Evolutionary conservation across 1,284 basidiomycete species (phyloP).

Genomic region (Moesziomyces sp.): DNA sequence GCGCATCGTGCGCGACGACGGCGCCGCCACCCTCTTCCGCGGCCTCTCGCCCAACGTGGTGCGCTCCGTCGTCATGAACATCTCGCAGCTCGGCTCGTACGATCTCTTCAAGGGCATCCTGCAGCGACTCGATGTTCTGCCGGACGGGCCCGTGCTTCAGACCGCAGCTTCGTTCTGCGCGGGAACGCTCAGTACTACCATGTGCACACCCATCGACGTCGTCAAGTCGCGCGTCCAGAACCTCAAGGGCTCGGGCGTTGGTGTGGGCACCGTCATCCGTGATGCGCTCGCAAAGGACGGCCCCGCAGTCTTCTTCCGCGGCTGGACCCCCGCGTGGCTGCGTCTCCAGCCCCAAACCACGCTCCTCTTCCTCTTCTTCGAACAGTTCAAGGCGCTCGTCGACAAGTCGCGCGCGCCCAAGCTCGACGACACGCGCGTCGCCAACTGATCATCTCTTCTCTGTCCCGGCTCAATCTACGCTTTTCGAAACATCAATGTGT

Average conservation of each 20-base stretch:
- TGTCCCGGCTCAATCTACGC: background rate
- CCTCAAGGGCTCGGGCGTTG: conserved; percentile 65
- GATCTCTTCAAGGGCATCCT: conserved; percentile 71
- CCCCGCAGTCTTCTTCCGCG: conserved; percentile 71
- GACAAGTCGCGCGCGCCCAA: conserved; percentile 41
- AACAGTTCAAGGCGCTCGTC: conserved; percentile 59
- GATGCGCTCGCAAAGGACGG: conserved; percentile 68
- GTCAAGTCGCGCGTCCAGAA: conserved; percentile 52
- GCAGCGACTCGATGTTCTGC: conserved; percentile 57
- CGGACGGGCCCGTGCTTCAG: conserved; percentile 69
- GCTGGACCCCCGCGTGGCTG: conserved; percentile 72
- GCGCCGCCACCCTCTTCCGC: conserved; percentile 69
- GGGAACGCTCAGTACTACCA: conserved; percentile 72
- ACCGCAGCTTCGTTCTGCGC: conserved; percentile 60
- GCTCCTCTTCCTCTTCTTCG: conserved; percentile 62
- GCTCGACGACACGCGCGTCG: conserved; percentile 12
- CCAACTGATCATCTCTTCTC: conserved; percentile 13
- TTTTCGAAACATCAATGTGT: no score
- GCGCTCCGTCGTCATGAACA: conserved; percentile 72
- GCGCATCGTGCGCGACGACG: conserved; percentile 70
- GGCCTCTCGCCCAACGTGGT: conserved; percentile 71
- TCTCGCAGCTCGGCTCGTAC: conserved; percentile 68
- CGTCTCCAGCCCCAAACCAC: conserved; percentile 65
- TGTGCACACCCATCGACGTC: conserved; percentile 60
- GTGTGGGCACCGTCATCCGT: conserved; percentile 40